Evolutionary conservation across 768 basidiomycete species (phyloP).

Genomic region (Hypholoma sublateritium): DNA sequence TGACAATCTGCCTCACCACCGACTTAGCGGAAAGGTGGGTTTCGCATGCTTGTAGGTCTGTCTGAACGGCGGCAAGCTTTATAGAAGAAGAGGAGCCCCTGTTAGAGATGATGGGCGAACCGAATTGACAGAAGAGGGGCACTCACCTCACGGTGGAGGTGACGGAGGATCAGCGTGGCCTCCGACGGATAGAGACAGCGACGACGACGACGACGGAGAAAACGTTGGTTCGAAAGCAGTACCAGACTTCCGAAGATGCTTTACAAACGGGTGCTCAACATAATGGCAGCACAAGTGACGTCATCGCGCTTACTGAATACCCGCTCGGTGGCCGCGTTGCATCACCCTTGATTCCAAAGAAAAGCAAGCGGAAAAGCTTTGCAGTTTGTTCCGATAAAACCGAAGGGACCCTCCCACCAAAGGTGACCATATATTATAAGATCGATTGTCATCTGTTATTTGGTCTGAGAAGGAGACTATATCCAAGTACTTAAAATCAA

Average conservation of each 20-base stretch:
- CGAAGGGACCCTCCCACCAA: too few species aligned
- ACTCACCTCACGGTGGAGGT: slow-evolving; percentile 20
- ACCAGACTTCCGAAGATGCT: slow-evolving; percentile 50
- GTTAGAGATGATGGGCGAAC: background rate
- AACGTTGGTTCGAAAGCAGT: slow-evolving; percentile 27
- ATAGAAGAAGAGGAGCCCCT: slow-evolving; percentile 31
- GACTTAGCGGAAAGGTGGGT: slow-evolving; percentile 67
- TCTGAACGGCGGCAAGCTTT: slow-evolving; percentile 69
- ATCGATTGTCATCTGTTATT: too few species aligned
- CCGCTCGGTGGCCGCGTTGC: background rate
- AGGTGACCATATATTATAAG: too few species aligned
- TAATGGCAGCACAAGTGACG: background rate
- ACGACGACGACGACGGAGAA: slow-evolving; percentile 39
- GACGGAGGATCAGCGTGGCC: slow-evolving; percentile 21
- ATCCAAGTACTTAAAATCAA: too few species aligned
- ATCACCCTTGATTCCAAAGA: too few species aligned
- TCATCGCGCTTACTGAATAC: background rate
- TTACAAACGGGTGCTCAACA: slow-evolving; percentile 59
- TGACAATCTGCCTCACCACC: slow-evolving; percentile 44
- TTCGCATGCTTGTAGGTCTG: slow-evolving; percentile 83
- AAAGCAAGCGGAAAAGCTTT: too few species aligned
- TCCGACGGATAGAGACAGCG: slow-evolving; percentile 24
- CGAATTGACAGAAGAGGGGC: slow-evolving; percentile 13
- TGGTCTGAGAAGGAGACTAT: too few species aligned
- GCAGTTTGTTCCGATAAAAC: too few species aligned